These are phyloP conservation scores for Roridomyces roridus DNA, from an alignment of 768 basidiomycete species.

Conservation along the genomic window DNA sequence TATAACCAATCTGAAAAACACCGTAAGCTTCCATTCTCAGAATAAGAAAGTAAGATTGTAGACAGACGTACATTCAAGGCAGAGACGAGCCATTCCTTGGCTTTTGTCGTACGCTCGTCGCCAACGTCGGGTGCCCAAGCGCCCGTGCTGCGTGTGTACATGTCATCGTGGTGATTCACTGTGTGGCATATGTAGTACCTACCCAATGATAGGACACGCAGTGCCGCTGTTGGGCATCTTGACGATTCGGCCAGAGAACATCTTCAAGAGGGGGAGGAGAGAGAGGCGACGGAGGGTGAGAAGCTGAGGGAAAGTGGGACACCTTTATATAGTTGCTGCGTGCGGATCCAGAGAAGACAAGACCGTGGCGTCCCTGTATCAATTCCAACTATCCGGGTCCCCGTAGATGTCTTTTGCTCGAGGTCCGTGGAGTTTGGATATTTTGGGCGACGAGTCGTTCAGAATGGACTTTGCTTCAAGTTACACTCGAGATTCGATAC, in stretches of 20 bases:
- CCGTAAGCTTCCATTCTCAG: not conserved
- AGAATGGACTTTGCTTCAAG: too few relatives aligned
- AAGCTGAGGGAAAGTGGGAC: too few relatives aligned
- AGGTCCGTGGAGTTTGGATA: too few relatives aligned
- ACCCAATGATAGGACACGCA: conserved; percentile 24
- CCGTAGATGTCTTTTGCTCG: conserved; percentile 1
- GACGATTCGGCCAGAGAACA: conserved; percentile 16
- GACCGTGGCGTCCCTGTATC: conserved; percentile 1
- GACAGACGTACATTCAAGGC: conserved; percentile 36
- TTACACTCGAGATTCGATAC: too few relatives aligned
- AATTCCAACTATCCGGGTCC: conserved; percentile 8
- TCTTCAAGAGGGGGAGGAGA: not conserved
- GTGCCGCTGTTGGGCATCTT: conserved; percentile 20
- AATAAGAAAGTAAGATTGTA: not conserved
- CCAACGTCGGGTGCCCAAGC: conserved; percentile 21
- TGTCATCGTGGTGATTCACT: not conserved
- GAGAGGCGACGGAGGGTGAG: too few relatives aligned
- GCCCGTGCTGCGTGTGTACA: not conserved
- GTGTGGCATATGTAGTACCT: not conserved
- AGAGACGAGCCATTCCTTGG: conserved; percentile 32
- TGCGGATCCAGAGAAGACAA: not conserved
- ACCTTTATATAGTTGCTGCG: not conserved
- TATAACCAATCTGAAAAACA: conserved; percentile 15
- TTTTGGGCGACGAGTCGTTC: too few relatives aligned
- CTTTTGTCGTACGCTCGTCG: conserved; percentile 26